These are phyloP conservation scores for Ormosia semicastrata DNA, from an alignment of 306 rosid species.

Conservation along the genomic window DNA sequence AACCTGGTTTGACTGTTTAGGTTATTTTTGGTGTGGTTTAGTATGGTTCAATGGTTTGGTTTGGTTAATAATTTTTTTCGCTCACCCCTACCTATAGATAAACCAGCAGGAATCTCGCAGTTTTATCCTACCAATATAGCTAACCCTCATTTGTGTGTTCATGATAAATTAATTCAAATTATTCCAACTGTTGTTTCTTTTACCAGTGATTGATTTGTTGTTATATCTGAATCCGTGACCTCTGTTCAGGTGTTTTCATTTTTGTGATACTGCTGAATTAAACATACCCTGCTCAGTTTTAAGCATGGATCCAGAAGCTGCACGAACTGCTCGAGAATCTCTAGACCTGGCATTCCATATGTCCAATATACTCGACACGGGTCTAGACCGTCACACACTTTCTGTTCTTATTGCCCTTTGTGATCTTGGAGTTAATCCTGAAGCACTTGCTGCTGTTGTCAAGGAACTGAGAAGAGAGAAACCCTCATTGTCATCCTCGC, in stretches of 20 bases:
- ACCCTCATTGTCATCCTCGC: slow-evolving; percentile 21
- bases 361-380: slow-evolving; percentile 63
- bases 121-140: too few relatives aligned
- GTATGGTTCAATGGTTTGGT: too few relatives aligned
- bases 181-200: neutral
- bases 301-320: slow-evolving; percentile 65
- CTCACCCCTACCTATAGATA: too few relatives aligned
- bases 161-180: too few relatives aligned
- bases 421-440: slow-evolving; percentile 79
- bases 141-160: too few relatives aligned
- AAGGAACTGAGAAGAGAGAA: slow-evolving; percentile 57
- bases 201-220: neutral
- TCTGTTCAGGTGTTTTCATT: neutral
- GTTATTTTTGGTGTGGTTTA: too few relatives aligned
- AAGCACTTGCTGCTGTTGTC: slow-evolving; percentile 74
- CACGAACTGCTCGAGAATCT: slow-evolving; percentile 67
- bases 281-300: neutral
- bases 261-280: neutral
- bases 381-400: slow-evolving; percentile 76
- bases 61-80: too few relatives aligned
- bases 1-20: too few relatives aligned
- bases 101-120: too few relatives aligned
- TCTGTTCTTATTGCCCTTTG: slow-evolving; percentile 80
- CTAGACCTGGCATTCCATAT: slow-evolving; percentile 75
- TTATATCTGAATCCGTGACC: neutral